Evolutionary conservation across 192 early-diverging fungal species (phyloP).

Genomic region (Rhizophagus prolifer): DNA sequence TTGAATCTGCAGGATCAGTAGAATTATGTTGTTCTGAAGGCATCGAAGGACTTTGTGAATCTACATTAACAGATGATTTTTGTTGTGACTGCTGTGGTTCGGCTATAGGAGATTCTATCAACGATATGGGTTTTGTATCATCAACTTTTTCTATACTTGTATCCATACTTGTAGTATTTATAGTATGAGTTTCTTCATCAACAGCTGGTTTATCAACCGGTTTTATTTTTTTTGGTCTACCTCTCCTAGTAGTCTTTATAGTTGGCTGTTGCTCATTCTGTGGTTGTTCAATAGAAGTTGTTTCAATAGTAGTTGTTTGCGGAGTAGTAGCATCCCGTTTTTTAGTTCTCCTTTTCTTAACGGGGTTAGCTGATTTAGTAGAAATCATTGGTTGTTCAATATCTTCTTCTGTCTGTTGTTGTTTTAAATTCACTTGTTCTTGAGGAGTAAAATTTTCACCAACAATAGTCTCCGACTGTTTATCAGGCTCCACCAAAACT

Average conservation of each 20-base stretch:
- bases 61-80: background rate
- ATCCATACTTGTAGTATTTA: background rate
- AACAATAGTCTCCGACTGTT: background rate
- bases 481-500: background rate
- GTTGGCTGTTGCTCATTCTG: background rate
- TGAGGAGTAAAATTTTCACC: background rate
- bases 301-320: background rate
- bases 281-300: background rate
- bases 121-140: background rate
- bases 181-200: background rate
- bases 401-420: background rate
- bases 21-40: background rate
- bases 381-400: background rate
- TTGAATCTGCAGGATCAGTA: background rate
- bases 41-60: background rate
- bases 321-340: background rate
- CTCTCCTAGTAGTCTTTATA: background rate
- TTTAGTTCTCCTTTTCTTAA: background rate
- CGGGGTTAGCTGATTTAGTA: background rate
- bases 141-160: background rate
- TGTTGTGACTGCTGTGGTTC: background rate
- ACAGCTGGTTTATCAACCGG: background rate
- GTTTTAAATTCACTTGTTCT: background rate
- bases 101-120: background rate
- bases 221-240: background rate